Evolutionary conservation across 2,329 filamentous ascomycete genomes (phyloP), one percentile per base, ranked within the genome.

Genomic region (Trichoderma afroharzianum): DNA sequence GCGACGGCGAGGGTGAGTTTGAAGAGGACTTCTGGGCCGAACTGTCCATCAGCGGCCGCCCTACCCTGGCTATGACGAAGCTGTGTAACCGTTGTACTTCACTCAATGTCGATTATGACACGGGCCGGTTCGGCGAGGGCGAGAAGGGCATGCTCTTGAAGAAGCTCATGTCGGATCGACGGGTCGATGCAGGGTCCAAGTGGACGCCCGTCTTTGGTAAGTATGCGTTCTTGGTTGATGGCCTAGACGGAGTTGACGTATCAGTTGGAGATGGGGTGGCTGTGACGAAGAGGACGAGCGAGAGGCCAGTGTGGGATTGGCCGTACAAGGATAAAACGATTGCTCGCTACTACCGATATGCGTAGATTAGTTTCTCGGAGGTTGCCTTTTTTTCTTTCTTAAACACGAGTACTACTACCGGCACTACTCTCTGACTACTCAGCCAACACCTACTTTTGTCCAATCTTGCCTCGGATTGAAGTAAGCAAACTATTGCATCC

Each of bases 1-100:
- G 89, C 3, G 85, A 87, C 5, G 79, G 80, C 3, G 85, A 87
- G 7, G 79, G 80, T 11, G 47, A 88, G 1, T 94, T 88, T 78
- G 90, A 91, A 14, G 92, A 94, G 79, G 92, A 94, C 78, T 93
- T 87, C 77, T 94, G 91, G 92, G 87, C 83, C 3, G 88, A 90
- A 76, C 79, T 93, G 39, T 79, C 79, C 18, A 78, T 92, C 50
- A 73, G 76, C 64, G 73, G 74, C 39, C 33, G 70, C 21, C 77
- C 78, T 6, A 81, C 81, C 53, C 81, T 93, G 7, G 77, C 86
- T 6, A 82, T 94, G 33, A 93, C 91, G 39, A 88, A 88, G 66
- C 92, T 94, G 79, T 94, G 92, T 78, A 86, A 84, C 39, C 84
- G 92, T 50, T 95, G 92, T 79, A 81, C 84, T 33, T 92, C 90